Evolutionary conservation across 495 filamentous ascomycete species (phyloP).

Genomic region (Neurospora discreta): DNA sequence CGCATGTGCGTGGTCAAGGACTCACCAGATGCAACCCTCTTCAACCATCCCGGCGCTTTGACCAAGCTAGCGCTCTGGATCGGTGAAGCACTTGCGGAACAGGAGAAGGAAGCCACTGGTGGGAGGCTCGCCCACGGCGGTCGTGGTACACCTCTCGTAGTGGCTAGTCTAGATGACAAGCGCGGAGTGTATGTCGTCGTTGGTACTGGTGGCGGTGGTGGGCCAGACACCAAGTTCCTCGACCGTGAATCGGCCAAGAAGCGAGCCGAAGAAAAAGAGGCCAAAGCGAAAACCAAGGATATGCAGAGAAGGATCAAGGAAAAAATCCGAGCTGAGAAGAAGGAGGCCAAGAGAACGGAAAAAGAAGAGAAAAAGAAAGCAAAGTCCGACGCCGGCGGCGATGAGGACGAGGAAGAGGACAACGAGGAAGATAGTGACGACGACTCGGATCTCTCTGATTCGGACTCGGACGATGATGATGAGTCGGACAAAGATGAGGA

Average conservation of each 20-base stretch:
- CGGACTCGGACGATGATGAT: slow-evolving; percentile 40
- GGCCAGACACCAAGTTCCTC: slow-evolving; percentile 44
- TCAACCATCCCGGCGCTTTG: slow-evolving; percentile 82
- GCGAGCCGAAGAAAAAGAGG: slow-evolving; percentile 46
- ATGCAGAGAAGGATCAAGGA: slow-evolving; percentile 46
- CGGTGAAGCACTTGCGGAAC: slow-evolving; percentile 81
- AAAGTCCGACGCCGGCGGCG: slow-evolving; percentile 48
- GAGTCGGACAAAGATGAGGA: slow-evolving; percentile 55
- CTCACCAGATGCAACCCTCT: slow-evolving; percentile 77
- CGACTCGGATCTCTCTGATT: slow-evolving; percentile 7
- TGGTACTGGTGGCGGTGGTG: slow-evolving; percentile 71
- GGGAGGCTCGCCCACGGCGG: slow-evolving; percentile 52
- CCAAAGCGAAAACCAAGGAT: slow-evolving; percentile 49
- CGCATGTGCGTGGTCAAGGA: slow-evolving; percentile 94
- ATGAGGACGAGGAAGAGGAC: slow-evolving; percentile 37
- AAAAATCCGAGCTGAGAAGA: slow-evolving; percentile 52
- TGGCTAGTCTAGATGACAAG: slow-evolving; percentile 79
- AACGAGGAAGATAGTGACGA: slow-evolving; percentile 12
- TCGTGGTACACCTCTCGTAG: slow-evolving; percentile 72
- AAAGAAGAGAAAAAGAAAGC: slow-evolving; percentile 44
- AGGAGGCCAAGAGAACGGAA: slow-evolving; percentile 38
- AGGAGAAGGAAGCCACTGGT: slow-evolving; percentile 64
- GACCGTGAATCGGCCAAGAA: slow-evolving; percentile 54
- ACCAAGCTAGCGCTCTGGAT: slow-evolving; percentile 92
- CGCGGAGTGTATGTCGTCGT: slow-evolving; percentile 86